These are phyloP conservation scores for Colletotrichum phormii DNA, from an alignment of 2,329 filamentous ascomycete genomes.

Conservation along the genomic window DNA sequence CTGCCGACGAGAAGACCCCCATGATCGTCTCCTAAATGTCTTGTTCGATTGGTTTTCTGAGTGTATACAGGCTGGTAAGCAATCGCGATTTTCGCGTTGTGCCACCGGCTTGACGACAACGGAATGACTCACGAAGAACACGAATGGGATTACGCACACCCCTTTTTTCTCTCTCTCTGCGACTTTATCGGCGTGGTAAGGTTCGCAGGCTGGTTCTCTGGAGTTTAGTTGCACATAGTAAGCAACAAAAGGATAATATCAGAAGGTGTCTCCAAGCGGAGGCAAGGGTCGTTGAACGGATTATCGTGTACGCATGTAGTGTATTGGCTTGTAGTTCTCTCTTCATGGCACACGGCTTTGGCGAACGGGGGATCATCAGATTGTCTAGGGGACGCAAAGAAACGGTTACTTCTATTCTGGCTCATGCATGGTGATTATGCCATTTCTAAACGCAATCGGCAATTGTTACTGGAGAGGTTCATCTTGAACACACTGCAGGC, in stretches of 20 bases:
- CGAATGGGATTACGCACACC: slow-evolving; percentile 29
- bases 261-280: slow-evolving; percentile 22
- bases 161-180: slow-evolving; percentile 17
- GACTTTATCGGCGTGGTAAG: slow-evolving; percentile 26
- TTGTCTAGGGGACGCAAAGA: slow-evolving; percentile 31
- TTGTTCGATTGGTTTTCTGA: slow-evolving; percentile 33
- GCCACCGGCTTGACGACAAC: slow-evolving; percentile 33
- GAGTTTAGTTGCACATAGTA: slow-evolving; percentile 31
- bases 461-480: background rate
- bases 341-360: slow-evolving; percentile 37
- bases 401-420: slow-evolving; percentile 7
- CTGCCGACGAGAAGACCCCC: slow-evolving; percentile 40
- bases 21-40: slow-evolving; percentile 38
- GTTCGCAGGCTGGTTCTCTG: slow-evolving; percentile 27
- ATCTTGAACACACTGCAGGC: background rate
- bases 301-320: slow-evolving; percentile 37
- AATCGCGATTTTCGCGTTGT: slow-evolving; percentile 21
- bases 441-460: background rate
- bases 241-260: slow-evolving; percentile 36
- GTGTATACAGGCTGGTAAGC: slow-evolving; percentile 25
- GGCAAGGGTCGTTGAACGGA: slow-evolving; percentile 19
- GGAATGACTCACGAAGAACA: slow-evolving; percentile 37
- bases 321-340: slow-evolving; percentile 34
- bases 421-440: background rate
- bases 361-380: slow-evolving; percentile 38